Evolutionary conservation across 2,329 filamentous ascomycete species (phyloP).

Genomic region (Fusarium robinianum): DNA sequence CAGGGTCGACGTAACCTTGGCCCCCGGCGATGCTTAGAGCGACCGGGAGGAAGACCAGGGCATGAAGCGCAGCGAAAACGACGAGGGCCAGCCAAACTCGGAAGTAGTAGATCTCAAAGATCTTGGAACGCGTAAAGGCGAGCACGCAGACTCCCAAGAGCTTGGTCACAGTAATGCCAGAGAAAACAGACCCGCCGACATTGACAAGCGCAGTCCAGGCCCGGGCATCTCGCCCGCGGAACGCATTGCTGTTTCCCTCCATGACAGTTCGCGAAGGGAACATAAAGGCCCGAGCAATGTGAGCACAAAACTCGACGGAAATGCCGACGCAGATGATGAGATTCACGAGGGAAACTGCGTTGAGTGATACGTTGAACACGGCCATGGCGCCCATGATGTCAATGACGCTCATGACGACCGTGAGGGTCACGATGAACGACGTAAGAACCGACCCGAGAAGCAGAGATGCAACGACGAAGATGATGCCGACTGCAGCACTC

Average conservation of each 20-base stretch:
- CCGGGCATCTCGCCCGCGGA: constrained; percentile 80
- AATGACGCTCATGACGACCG: constrained; percentile 89
- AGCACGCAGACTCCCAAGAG: constrained; percentile 88
- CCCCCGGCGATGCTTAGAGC: constrained; percentile 85
- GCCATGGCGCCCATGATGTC: constrained; percentile 98
- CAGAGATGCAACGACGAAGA: constrained; percentile 77
- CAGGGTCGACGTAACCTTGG: constrained; percentile 83
- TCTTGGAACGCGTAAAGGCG: constrained; percentile 95
- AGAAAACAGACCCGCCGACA: constrained; percentile 92
- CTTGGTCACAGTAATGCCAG: constrained; percentile 95
- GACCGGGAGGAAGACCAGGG: constrained; percentile 89
- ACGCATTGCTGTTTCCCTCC: constrained; percentile 74
- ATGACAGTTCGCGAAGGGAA: constrained; percentile 85
- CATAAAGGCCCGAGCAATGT: constrained; percentile 94
- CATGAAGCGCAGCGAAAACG: constrained; percentile 84
- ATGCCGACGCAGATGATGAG: constrained; percentile 97
- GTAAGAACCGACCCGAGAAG: constrained; percentile 85
- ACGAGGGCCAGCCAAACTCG: constrained; percentile 93
- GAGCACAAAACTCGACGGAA: constrained; percentile 94
- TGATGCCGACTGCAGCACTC: constrained; percentile 81
- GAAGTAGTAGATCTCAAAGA: constrained; percentile 99
- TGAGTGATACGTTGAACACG: constrained; percentile 82
- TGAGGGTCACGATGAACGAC: constrained; percentile 78
- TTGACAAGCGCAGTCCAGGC: constrained; percentile 94
- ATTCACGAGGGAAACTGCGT: constrained; percentile 94